phyloP scores from a whole-genome alignment of 2,329 filamentous ascomycete genomes.

The Fusarium multiceps region DNA sequence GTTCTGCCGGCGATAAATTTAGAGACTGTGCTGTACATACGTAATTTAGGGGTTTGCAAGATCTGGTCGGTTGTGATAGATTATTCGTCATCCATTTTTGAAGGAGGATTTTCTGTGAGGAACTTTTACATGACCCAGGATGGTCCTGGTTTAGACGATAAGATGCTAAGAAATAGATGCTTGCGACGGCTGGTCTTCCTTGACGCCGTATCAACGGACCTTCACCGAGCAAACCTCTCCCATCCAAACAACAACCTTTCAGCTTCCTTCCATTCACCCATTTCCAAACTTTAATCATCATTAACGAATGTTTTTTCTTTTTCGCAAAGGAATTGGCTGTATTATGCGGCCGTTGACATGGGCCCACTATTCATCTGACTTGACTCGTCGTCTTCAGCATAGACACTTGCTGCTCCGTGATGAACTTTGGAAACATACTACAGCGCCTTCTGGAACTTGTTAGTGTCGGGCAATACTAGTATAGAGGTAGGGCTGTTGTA shows the following conservation, averaged over 20 bases:
- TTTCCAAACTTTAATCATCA: background rate
- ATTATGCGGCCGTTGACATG: conserved; percentile 11
- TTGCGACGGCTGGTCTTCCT: no score
- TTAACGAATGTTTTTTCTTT: background rate
- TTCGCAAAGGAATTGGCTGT: background rate
- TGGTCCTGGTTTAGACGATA: background rate
- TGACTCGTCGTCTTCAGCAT: conserved; percentile 8
- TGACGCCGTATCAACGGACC: background rate
- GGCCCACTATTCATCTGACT: background rate
- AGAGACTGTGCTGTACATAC: background rate
- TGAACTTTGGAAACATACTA: background rate
- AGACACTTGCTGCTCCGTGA: conserved; percentile 3
- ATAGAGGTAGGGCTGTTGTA: background rate
- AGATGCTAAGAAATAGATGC: background rate
- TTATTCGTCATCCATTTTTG: background rate
- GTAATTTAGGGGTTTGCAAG: background rate
- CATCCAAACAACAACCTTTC: background rate
- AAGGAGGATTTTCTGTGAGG: background rate
- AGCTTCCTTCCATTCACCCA: background rate
- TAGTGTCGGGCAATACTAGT: background rate
- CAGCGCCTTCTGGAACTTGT: conserved; percentile 2
- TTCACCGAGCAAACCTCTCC: background rate
- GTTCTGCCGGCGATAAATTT: background rate
- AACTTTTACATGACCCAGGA: background rate
- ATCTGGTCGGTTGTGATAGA: background rate